Evolutionary conservation across 2,329 filamentous ascomycete genomes (phyloP).

Genomic region (Harringtonia lauricola): DNA sequence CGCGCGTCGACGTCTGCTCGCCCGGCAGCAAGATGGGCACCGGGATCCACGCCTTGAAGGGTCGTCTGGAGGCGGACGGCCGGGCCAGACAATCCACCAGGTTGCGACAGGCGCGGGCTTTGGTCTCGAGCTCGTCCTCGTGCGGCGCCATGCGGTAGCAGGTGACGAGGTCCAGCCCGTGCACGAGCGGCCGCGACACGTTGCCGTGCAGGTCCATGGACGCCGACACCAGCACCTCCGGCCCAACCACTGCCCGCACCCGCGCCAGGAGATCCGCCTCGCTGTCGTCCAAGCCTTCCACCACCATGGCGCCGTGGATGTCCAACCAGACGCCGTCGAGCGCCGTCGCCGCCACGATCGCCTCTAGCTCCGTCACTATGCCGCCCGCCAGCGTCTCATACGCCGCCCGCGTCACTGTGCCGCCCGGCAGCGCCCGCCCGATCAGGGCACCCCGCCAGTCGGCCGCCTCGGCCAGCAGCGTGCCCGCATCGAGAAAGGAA

Average conservation of each 20-base stretch:
- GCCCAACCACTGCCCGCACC: slow-evolving; percentile 32
- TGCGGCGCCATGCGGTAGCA: slow-evolving; percentile 43
- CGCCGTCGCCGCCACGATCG: slow-evolving; percentile 20
- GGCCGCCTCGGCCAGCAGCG: slow-evolving; percentile 27
- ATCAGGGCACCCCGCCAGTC: slow-evolving; percentile 39
- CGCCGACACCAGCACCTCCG: slow-evolving; percentile 35
- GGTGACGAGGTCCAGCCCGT: slow-evolving; percentile 39
- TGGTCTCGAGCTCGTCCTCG: slow-evolving; percentile 37
- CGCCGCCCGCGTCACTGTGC: slow-evolving; percentile 30
- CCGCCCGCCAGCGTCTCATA: slow-evolving; percentile 33
- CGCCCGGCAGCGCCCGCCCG: slow-evolving; percentile 39
- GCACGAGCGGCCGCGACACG: slow-evolving; percentile 34
- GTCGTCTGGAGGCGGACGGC: slow-evolving; percentile 16
- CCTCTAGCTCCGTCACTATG: slow-evolving; percentile 25
- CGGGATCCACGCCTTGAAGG: slow-evolving; percentile 40
- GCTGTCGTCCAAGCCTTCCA: slow-evolving; percentile 34
- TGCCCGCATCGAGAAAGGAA: slow-evolving; percentile 29
- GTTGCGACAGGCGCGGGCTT: slow-evolving; percentile 37
- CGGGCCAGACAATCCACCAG: slow-evolving; percentile 26
- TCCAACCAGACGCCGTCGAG: slow-evolving; percentile 43
- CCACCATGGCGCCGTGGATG: slow-evolving; percentile 45
- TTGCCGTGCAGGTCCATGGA: slow-evolving; percentile 47
- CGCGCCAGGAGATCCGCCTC: slow-evolving; percentile 36
- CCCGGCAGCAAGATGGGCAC: slow-evolving; percentile 40
- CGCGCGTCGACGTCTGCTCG: slow-evolving; percentile 42